A percentile compares a stretch with the other conserved stretches of the same genome.
phyloP scores from a whole-genome alignment of 169 alveolate species.

The Plasmodium falciparum region DNA sequence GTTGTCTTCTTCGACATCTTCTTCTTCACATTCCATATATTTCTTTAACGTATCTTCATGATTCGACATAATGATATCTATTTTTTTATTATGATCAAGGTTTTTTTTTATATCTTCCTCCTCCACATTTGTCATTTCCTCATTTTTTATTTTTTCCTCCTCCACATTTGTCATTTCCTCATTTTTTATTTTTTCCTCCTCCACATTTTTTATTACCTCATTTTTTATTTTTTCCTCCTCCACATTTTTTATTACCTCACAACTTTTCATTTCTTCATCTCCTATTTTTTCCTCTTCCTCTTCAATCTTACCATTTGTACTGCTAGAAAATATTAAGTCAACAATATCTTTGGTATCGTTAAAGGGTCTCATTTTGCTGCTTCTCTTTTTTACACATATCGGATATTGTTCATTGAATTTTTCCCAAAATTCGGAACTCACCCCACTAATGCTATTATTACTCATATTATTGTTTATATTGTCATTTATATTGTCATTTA shows the following conservation, averaged over 20 bases:
- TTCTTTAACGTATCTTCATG: constrained; percentile 48
- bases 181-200: too few relatives aligned
- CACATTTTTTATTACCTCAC: not conserved
- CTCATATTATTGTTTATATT: too few relatives aligned
- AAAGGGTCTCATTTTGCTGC: not conserved
- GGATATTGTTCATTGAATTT: not conserved
- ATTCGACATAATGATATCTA: constrained; percentile 67
- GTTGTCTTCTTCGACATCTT: constrained; percentile 7
- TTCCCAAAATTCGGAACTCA: too few relatives aligned
- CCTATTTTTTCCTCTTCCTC: not conserved
- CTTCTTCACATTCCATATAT: constrained; percentile 55
- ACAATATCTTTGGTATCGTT: constrained; percentile 37
- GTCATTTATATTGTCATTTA: too few relatives aligned
- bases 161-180: too few relatives aligned
- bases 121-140: too few relatives aligned
- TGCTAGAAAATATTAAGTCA: constrained; percentile 23
- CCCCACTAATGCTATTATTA: too few relatives aligned
- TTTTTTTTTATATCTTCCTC: not conserved
- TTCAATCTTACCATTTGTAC: not conserved
- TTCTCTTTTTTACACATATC: not conserved
- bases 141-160: not conserved
- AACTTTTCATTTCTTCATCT: not conserved
- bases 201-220: too few relatives aligned
- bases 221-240: not conserved
- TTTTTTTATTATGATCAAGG: constrained; percentile 26